These are phyloP conservation scores for Eleusine coracana DNA, from an alignment of 176 grass and related monocot species.

Conservation along the genomic window DNA sequence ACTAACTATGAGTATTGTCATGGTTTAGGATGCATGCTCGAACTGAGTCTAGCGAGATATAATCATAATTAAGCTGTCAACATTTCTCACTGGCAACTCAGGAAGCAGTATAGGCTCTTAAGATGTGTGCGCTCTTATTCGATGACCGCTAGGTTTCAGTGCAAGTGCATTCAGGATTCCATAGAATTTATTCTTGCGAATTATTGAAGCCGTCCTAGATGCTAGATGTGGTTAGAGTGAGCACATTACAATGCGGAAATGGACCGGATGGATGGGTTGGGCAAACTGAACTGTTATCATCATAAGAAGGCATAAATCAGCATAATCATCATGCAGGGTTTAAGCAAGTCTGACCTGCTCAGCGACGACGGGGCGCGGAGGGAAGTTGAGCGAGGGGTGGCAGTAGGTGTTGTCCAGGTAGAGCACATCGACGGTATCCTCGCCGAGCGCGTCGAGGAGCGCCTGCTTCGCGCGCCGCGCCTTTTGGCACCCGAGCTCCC, in stretches of 20 bases:
- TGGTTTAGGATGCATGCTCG: not conserved
- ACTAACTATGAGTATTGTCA: constrained; percentile 9
- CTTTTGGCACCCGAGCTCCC: constrained; percentile 66
- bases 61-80: not conserved
- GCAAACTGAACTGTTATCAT: not conserved
- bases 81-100: not conserved
- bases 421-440: constrained; percentile 65
- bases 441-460: constrained; percentile 65
- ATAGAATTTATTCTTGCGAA: not conserved
- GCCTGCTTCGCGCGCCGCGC: constrained; percentile 57
- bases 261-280: not conserved
- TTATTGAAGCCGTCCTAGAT: not conserved
- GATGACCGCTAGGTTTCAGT: not conserved
- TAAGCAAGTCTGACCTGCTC: constrained; percentile 53
- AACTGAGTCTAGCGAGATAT: not conserved
- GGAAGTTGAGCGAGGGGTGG: constrained; percentile 80
- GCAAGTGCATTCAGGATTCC: not conserved
- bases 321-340: not conserved
- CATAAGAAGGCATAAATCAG: not conserved
- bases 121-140: constrained; percentile 13
- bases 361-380: constrained; percentile 67
- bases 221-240: not conserved
- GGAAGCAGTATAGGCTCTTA: not conserved
- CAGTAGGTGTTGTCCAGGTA: constrained; percentile 94
- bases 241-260: not conserved